Evolutionary conservation across 192 early-diverging fungal species (phyloP), one percentile per base, ranked within the genome.

Genomic region (Allomyces arbusculus): DNA sequence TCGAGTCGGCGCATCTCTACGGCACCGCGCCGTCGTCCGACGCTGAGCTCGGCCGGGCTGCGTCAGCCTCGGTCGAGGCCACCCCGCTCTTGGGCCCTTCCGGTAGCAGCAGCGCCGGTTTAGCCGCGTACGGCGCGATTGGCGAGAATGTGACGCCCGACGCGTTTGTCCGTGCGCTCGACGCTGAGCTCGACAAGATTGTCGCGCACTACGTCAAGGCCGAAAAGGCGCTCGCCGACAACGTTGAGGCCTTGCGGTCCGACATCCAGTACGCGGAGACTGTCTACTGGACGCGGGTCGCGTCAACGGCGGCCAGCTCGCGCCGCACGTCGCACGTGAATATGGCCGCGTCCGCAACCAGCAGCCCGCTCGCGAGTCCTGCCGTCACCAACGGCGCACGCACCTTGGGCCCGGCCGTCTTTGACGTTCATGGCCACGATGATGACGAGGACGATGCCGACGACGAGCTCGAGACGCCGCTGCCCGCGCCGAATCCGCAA

Each of bases 171-270:
- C 78, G 81, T 9, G 81, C 88, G 2, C 80, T 97, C 10, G 89
- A 95, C 70, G 81, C 81, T 65, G 89, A 94, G 65, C 80, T 97
- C 40, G 79, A 80, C 64, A 91, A 91, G 70, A 90, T 97, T 66
- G 79, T 80, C 44, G 71, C 72, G 33, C 95, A 95, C 68, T 97
- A 97, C 74, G 69, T 73, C 20, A 81, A 81, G 63, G 92, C 94
- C 70, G 91, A 95, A 68, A 77, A 76, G 0, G 89, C 91, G 71
- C 76, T 93, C 23, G 79, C 86, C 66, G 69, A 72, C 33, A 79
- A 87, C 67, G 79, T 90, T n/a, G 75, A 88, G 16, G 76, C 69
- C 0, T 64, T 95, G 9, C 65, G 76, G n/a, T 45, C 63, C 12
- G 87, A 88, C 64, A 69, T 86, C 61, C 73, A 71, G 40, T 70